These are phyloP conservation scores for Stachybotrys chartarum DNA, from an alignment of 2,329 filamentous ascomycete species.

Conservation along the genomic window DNA sequence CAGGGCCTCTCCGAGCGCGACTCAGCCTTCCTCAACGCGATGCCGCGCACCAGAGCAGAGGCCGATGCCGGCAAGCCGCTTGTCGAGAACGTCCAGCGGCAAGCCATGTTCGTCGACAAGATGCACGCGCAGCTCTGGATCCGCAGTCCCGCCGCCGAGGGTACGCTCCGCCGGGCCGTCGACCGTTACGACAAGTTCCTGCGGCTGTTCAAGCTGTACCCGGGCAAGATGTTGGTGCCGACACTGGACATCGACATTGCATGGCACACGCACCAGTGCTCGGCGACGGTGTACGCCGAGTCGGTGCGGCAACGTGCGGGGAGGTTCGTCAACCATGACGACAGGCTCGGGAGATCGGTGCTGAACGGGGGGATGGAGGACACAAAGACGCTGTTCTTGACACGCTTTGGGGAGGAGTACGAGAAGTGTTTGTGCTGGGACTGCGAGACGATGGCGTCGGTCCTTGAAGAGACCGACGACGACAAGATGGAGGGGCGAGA, in stretches of 20 bases:
- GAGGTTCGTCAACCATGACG: constrained; percentile 30
- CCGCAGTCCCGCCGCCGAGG: constrained; percentile 22
- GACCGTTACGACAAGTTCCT: constrained; percentile 31
- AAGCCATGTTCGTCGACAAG: constrained; percentile 30
- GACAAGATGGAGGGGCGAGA: too few relatives aligned
- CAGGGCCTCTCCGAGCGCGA: too few relatives aligned
- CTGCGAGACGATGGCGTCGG: neutral
- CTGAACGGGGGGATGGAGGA: constrained; percentile 18
- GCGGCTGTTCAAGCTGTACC: constrained; percentile 20
- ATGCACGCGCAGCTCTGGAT: constrained; percentile 32
- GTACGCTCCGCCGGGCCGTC: constrained; percentile 25
- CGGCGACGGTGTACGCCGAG: constrained; percentile 17
- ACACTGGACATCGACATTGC: constrained; percentile 34
- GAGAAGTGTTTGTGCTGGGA: neutral
- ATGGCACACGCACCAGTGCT: constrained; percentile 36
- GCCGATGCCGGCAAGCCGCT: constrained; percentile 7
- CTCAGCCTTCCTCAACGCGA: too few relatives aligned
- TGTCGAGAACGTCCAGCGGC: constrained; percentile 25
- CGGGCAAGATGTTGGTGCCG: constrained; percentile 24
- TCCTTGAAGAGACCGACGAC: too few relatives aligned
- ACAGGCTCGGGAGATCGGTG: constrained; percentile 17
- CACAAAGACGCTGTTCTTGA: constrained; percentile 19
- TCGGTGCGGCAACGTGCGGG: constrained; percentile 10
- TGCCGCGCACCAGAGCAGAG: too few relatives aligned
- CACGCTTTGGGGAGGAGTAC: constrained; percentile 14